These are phyloP conservation scores for Penicillium brevicompactum DNA, from an alignment of 2,329 filamentous ascomycete genomes.

Conservation along the genomic window DNA sequence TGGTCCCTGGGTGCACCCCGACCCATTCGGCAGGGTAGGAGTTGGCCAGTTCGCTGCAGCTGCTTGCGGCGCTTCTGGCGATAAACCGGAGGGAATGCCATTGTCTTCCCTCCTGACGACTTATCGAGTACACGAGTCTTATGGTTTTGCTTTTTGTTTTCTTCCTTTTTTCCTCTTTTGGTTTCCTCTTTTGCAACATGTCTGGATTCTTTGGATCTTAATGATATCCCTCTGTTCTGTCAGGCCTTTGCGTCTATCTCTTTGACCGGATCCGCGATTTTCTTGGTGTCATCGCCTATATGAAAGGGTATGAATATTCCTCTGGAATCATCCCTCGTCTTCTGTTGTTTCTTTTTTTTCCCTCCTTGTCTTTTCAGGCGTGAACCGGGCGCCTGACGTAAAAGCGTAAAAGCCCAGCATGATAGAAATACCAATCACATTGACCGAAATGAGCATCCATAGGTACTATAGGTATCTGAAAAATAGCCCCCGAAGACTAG, in stretches of 20 bases:
- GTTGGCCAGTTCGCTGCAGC: neutral
- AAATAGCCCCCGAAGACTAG: neutral
- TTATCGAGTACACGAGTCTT: constrained; percentile 32
- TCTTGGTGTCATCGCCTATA: constrained; percentile 4
- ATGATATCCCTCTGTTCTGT: constrained; percentile 33
- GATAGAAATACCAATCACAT: constrained; percentile 23
- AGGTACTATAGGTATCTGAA: neutral
- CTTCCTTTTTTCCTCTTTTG: constrained; percentile 1
- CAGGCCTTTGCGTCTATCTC: constrained; percentile 16
- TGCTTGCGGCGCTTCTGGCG: neutral
- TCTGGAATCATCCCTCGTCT: neutral
- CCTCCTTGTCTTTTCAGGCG: neutral
- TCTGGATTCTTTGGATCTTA: constrained; percentile 29
- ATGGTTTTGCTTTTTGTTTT: constrained; percentile 14
- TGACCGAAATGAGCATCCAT: neutral
- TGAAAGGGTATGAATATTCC: neutral
- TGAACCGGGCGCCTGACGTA: constrained; percentile 9
- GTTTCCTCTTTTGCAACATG: constrained; percentile 17
- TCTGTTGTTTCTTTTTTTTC: constrained; percentile 6
- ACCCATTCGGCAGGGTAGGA: neutral
- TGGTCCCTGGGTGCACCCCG: neutral
- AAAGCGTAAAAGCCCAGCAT: constrained; percentile 28
- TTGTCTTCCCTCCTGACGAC: constrained; percentile 21
- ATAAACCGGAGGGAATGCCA: constrained; percentile 9
- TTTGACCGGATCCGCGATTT: constrained; percentile 9